Base-by-base conservation (phyloP, 495 filamentous ascomycete genomes). In the Chaetomium fimeti region DNA sequence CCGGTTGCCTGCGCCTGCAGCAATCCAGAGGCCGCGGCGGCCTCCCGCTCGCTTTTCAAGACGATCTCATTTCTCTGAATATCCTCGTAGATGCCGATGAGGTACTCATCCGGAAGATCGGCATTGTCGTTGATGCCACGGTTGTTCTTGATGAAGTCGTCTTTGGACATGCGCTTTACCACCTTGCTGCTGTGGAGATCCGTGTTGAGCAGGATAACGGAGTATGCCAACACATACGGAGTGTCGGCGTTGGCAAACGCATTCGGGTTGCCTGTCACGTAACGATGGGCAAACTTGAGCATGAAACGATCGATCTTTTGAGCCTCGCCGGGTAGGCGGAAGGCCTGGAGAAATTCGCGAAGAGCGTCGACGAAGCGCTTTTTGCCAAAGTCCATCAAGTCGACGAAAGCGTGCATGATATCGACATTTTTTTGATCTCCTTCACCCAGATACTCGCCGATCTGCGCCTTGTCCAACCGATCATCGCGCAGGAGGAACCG, bases 241-340 rank as follows among this genome's bases (percentile, higher is more conserved):
- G 94, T 99, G 70, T 99, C 94, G 5, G 94, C 94, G 73, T 98
- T 99, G 20, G 94, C 94, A 72, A 97, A 99, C 5, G 94, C 93
- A 71, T 97, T 95, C 1, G 94, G 94, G 67, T 99, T 99, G 32
- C 92, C 92, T 43, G 87, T 89, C 42, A 93, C 88, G 72, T 99
- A 99, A 28, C 93, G 87, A 71, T 98, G 91, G 47, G 94, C 95
- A 77, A 98, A 99, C 75, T 99, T 99, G 57, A 98, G 82, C 94
- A 99, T 98, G 77, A 97, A 96, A 42, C 94, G 89, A 85, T 99
- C 94, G 67, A 99, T 99, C 79, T 99, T 99, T 74, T 99, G 94
- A 1, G 93, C 93, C 75, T 99, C 94, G 51, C 94, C 94, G 1
- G 94, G 94, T 13, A 99, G 78, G 36, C 94, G 89, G 80, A 99